These are phyloP conservation scores for Colletotrichum sp. DNA, from an alignment of 2,329 filamentous ascomycete species.

Conservation along the genomic window DNA sequence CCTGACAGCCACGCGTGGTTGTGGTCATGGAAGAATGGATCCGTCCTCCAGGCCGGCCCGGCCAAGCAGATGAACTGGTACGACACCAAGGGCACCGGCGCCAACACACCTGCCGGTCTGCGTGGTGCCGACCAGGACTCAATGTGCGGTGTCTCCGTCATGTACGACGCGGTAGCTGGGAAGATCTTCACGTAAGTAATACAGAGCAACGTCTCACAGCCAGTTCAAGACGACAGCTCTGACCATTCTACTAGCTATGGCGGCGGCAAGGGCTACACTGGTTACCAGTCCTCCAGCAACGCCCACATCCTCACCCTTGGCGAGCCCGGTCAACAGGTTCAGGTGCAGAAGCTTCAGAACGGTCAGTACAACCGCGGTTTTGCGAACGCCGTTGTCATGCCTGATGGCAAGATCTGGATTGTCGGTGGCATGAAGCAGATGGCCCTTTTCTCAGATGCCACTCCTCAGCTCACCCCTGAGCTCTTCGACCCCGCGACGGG, in stretches of 20 bases:
- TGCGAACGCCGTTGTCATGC: slow-evolving; percentile 49
- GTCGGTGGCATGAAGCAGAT: slow-evolving; percentile 47
- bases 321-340: slow-evolving; percentile 21
- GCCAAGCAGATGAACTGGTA: slow-evolving; percentile 62
- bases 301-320: slow-evolving; percentile 55
- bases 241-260: slow-evolving; percentile 34
- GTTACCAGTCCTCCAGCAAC: slow-evolving; percentile 41
- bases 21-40: slow-evolving; percentile 45
- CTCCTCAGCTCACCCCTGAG: slow-evolving; percentile 45
- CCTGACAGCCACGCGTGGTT: slow-evolving; percentile 34
- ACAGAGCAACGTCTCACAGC: background rate
- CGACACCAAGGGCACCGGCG: slow-evolving; percentile 45
- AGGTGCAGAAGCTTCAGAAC: background rate
- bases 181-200: slow-evolving; percentile 50
- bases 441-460: slow-evolving; percentile 47
- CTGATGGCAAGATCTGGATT: slow-evolving; percentile 50
- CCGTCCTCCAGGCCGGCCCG: slow-evolving; percentile 60
- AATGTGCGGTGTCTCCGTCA: slow-evolving; percentile 60
- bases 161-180: slow-evolving; percentile 63
- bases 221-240: background rate
- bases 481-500: slow-evolving; percentile 42
- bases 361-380: slow-evolving; percentile 40
- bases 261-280: slow-evolving; percentile 49
- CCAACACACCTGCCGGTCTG: slow-evolving; percentile 41
- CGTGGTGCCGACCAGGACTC: slow-evolving; percentile 47